Base-by-base conservation (phyloP, 164 flowering plant genomes). In the Paratinospora sagittata region DNA sequence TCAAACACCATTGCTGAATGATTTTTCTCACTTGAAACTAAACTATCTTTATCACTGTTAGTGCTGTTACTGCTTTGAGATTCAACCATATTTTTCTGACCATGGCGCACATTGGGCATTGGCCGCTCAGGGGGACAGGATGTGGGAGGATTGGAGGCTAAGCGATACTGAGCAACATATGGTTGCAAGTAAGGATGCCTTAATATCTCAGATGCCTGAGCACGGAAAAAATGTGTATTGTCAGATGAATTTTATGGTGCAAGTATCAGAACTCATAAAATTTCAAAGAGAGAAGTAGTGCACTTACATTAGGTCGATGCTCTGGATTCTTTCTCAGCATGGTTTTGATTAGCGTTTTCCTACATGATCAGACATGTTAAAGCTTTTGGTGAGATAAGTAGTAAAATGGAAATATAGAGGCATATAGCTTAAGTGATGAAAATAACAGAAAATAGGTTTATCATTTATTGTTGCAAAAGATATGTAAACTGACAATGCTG, bases 291-390 rank as follows among this genome's bases (percentile, higher is more conserved):
- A 66, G 26, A 21, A 70, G 0, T 57, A 37, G 74, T 52, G 75
- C 41, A 55, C 88, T 82, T 88, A 96, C 99, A 79, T 74, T 90
- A 27, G 98, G 94, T 37, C 98, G 90, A 79, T 90, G 96, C 84
- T 96, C 99, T 17, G 99, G 98, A 71, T 86, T 96, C 84, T 96
- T 96, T 71, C 97, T 84, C 72, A 96, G 80, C 99, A 96, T 96
- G 80, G 96, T 87, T 77, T 93, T 96, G 77, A 96, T 91, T 47
- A 96, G 87, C 62, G 91, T 74, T 82, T 93, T 96, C 85, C 99
- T 96, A 90, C 63, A 73, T 57, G 55, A 58, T 37, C 58, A 61
- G 19, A 63, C 43, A 71, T 62, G n/a, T n/a, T n/a, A n/a, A n/a
- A 64, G 27, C 57, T 66, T 57, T 26, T 66, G 7, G 9, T 23